Percentiles rank a stretch among this genome's conserved stretches.
Evolutionary conservation across 495 filamentous ascomycete species (phyloP).

Genomic region (Pseudevernia furfuracea): DNA sequence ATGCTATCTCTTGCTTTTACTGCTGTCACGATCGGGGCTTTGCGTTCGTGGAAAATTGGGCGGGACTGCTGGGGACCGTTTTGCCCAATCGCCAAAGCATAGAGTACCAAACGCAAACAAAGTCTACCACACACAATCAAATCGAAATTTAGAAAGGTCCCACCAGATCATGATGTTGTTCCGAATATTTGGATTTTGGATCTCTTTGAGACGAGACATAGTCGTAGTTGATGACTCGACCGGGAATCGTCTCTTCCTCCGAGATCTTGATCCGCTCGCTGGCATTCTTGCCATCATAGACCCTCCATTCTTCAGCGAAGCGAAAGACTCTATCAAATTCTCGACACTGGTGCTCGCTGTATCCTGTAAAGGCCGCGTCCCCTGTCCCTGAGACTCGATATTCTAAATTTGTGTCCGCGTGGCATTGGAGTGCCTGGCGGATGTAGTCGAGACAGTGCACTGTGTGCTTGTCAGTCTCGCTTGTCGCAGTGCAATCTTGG

Average conservation of each 20-base stretch:
- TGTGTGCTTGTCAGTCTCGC: constrained; percentile 3
- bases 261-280: not conserved
- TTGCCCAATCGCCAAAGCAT: too few relatives aligned
- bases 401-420: constrained; percentile 25
- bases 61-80: too few relatives aligned
- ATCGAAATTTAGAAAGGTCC: too few relatives aligned
- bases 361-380: not conserved
- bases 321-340: not conserved
- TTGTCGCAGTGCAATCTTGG: not conserved
- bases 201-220: constrained; percentile 1
- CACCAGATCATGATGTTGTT: too few relatives aligned
- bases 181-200: not conserved
- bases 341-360: constrained; percentile 5
- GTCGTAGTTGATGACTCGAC: constrained; percentile 5
- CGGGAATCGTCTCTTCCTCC: not conserved
- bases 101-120: too few relatives aligned
- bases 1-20: too few relatives aligned
- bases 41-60: too few relatives aligned
- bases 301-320: constrained; percentile 9
- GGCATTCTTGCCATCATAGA: constrained; percentile 9
- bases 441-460: constrained; percentile 30
- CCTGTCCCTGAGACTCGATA: not conserved
- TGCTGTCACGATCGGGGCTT: too few relatives aligned
- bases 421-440: constrained; percentile 29
- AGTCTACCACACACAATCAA: too few relatives aligned